A percentile compares a stretch with the other conserved stretches of the same genome.
phyloP scores from a whole-genome alignment of 331 rosid species.

The Malus hybrid region DNA sequence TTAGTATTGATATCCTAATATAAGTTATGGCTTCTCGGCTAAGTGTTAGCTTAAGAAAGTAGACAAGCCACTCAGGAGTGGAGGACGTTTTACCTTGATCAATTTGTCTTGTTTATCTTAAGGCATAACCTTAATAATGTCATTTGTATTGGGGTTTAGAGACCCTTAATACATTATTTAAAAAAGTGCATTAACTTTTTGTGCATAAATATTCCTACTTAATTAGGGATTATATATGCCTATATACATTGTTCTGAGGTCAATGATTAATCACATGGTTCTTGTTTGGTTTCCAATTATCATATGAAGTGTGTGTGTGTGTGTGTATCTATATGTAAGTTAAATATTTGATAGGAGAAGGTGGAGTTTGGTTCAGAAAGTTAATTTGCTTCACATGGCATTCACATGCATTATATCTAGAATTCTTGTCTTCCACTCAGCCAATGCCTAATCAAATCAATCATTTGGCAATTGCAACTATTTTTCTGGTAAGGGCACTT shows the following conservation, averaged over 20 bases:
- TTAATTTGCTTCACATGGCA: constrained; percentile 61
- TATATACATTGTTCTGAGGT: constrained; percentile 11
- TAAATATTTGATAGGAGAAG: constrained; percentile 16
- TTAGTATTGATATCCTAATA: background rate
- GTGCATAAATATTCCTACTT: constrained; percentile 7
- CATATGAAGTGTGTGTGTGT: background rate
- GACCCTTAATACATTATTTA: background rate
- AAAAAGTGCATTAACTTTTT: constrained; percentile 1
- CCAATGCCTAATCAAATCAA: constrained; percentile 25
- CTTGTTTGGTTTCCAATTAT: constrained; percentile 30
- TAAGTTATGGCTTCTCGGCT: constrained; percentile 8
- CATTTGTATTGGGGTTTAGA: background rate
- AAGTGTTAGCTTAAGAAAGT: constrained; percentile 6
- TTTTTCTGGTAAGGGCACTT: background rate
- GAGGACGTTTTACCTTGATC: background rate
- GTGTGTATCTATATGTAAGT: background rate
- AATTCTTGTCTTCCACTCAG: constrained; percentile 25
- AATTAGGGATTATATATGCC: constrained; percentile 3
- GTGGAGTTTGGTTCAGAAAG: constrained; percentile 27
- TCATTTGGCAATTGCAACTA: constrained; percentile 22
- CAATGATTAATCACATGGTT: constrained; percentile 49
- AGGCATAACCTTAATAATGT: background rate
- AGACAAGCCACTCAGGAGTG: background rate
- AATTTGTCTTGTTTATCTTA: background rate
- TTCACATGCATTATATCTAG: constrained; percentile 23